Base-by-base conservation (phyloP, 352 stramenopile genomes). In the Ophiocytium majus region DNA sequence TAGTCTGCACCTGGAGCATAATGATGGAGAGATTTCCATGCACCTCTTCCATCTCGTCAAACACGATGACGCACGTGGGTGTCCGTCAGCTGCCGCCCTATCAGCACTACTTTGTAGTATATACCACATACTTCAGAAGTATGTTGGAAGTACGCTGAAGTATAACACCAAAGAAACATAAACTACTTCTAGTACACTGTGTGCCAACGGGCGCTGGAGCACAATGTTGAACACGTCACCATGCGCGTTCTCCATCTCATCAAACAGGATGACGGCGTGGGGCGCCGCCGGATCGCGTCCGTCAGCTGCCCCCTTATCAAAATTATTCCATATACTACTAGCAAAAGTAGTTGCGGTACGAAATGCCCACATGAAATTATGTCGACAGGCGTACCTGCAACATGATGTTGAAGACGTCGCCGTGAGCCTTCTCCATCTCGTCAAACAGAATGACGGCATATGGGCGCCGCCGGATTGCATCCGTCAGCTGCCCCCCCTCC, bases 201-300 rank as follows among this genome's bases (percentile, higher is more conserved):
- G n/a, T n/a, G n/a, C n/a, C n/a, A n/a, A n/a, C n/a, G n/a, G n/a
- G n/a, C 96, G 86, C 89, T 99, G 95, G 0, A 99, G 90, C 88
- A 99, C 91, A 49, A 98, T 92, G 88, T 98, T 98, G 86, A 96
- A 98, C 33, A 99, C 96, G 86, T 98, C 95, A 14, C 91, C 92
- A 89, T 99, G 96, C 0, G 93, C 95, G 88, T 99, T 99, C 87
- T 99, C 97, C 90, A 99, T 98, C 90, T 98, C 95, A 87, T 99
- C 96, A 88, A 99, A 98, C 0, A 99, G 88, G 33, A 99, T 87
- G 0, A 98, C 95, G 83, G 95, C 93, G 89, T 99, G 98, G 96
- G 96, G 17, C 94, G 93, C 50, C 95, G 91, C 64, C 95, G 92
- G 32, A 98, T 93, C 5, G 96, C 96, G 86, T 99, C 96, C 0